Evolutionary conservation across 352 stramenopile species (phyloP).

Genomic region (Phytophthora capsici): DNA sequence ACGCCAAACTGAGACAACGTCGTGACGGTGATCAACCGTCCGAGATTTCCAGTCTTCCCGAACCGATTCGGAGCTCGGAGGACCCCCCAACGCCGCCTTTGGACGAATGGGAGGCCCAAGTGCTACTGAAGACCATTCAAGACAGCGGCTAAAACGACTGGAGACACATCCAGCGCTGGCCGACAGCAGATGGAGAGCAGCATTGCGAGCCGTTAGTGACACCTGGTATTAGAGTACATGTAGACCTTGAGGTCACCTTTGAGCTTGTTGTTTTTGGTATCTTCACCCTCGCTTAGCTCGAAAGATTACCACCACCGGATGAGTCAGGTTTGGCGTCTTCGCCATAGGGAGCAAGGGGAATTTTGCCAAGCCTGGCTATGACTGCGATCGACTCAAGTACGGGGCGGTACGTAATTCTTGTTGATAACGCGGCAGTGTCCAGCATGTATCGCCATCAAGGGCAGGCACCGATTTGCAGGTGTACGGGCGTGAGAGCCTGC

Average conservation of each 20-base stretch:
- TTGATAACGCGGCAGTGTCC: conserved; percentile 7
- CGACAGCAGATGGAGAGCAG: not conserved
- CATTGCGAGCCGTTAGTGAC: not conserved
- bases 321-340: not conserved
- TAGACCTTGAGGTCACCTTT: not conserved
- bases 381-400: conserved; percentile 22
- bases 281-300: not conserved
- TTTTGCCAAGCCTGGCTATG: conserved; percentile 2
- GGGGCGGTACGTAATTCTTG: conserved; percentile 14
- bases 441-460: conserved; percentile 7
- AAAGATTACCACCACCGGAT: not conserved
- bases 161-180: not conserved
- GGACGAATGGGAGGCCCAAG: conserved; percentile 28
- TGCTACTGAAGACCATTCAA: conserved; percentile 31
- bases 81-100: conserved; percentile 12
- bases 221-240: conserved; percentile 15
- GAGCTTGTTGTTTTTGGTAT: not conserved
- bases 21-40: conserved; percentile 16
- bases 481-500: conserved; percentile 1
- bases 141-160: conserved; percentile 8
- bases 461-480: conserved; percentile 12
- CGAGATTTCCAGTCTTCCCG: conserved; percentile 14
- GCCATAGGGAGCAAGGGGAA: conserved; percentile 9
- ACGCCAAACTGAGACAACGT: conserved; percentile 31
- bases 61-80: conserved; percentile 25